Percentiles rank a stretch among this genome's conserved stretches.
phyloP scores from a whole-genome alignment of 139 green algal species.

The Chlamydomonas asymmetrica region DNA sequence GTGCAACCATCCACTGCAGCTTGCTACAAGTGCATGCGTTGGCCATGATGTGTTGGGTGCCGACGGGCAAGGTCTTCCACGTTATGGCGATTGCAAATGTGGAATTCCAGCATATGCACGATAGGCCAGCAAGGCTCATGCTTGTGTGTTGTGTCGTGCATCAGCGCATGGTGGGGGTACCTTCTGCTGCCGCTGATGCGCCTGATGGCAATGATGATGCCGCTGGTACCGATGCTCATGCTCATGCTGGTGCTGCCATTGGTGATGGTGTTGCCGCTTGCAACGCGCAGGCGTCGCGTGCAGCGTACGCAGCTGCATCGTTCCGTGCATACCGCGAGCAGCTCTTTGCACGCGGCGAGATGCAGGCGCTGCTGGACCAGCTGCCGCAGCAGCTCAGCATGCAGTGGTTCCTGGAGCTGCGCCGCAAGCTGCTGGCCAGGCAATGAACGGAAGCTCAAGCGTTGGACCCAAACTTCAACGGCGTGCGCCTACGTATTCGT shows the following conservation, averaged over 20 bases:
- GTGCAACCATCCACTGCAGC: too few relatives aligned
- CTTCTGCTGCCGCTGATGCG: not conserved
- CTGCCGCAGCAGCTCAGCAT: conserved; percentile 13
- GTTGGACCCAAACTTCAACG: not conserved
- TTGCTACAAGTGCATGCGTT: too few relatives aligned
- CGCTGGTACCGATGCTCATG: not conserved
- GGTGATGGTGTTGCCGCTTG: too few relatives aligned
- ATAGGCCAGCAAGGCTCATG: not conserved
- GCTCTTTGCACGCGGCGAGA: conserved; percentile 8
- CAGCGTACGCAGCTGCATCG: conserved; percentile 18
- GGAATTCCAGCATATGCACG: not conserved
- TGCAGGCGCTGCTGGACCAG: conserved; percentile 4
- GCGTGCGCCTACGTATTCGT: not conserved
- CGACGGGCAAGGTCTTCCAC: too few relatives aligned
- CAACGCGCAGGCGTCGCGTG: not conserved
- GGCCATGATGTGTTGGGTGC: too few relatives aligned
- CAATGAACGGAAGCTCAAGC: not conserved
- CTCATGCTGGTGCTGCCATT: conserved; percentile 3
- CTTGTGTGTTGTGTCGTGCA: not conserved
- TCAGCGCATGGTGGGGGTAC: not conserved
- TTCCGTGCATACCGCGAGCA: conserved; percentile 12
- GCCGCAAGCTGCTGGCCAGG: not conserved
- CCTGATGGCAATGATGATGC: not conserved
- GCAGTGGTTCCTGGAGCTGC: conserved; percentile 13
- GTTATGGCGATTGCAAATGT: too few relatives aligned